A percentile compares a stretch with the other conserved stretches of the same genome.
phyloP scores from a whole-genome alignment of 371 early-diverging fungal genomes.

The Actinomortierella ambigua region DNA sequence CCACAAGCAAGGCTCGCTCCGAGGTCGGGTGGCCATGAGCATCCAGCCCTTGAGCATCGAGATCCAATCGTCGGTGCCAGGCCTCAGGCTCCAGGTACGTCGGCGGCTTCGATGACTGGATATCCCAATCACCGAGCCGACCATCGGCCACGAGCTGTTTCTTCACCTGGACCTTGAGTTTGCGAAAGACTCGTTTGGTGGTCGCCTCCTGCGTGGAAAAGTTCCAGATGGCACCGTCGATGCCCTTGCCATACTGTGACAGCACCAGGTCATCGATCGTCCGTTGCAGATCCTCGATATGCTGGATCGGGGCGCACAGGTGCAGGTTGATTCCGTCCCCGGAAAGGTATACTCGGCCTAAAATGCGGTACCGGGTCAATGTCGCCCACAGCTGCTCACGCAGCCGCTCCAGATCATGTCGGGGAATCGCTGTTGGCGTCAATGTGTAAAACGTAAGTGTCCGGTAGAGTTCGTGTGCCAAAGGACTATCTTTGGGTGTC shows the following conservation, averaged over 20 bases:
- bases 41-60: too few relatives aligned
- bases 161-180: slow-evolving; percentile 65
- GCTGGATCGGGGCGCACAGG: slow-evolving; percentile 57
- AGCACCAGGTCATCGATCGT: slow-evolving; percentile 18
- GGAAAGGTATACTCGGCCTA: slow-evolving; percentile 70
- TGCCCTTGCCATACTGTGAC: slow-evolving; percentile 50
- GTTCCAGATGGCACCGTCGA: slow-evolving; percentile 56
- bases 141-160: slow-evolving; percentile 60
- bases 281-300: slow-evolving; percentile 24
- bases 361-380: slow-evolving; percentile 51
- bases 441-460: slow-evolving; percentile 43
- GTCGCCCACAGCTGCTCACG: slow-evolving; percentile 40
- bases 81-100: slow-evolving; percentile 61
- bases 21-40: too few relatives aligned
- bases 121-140: slow-evolving; percentile 39
- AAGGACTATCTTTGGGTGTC: too few relatives aligned
- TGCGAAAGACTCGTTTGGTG: slow-evolving; percentile 55
- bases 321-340: slow-evolving; percentile 72
- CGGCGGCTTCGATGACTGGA: slow-evolving; percentile 58
- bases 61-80: slow-evolving; percentile 59
- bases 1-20: slow-evolving; percentile 53
- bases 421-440: slow-evolving; percentile 29
- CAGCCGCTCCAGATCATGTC: slow-evolving; percentile 15
- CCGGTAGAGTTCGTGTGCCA: slow-evolving; percentile 32
- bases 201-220: slow-evolving; percentile 58